Evolutionary conservation across 2,329 filamentous ascomycete genomes (phyloP), one percentile per base, ranked within the genome.

Genomic region (Colletotrichum lentis): DNA sequence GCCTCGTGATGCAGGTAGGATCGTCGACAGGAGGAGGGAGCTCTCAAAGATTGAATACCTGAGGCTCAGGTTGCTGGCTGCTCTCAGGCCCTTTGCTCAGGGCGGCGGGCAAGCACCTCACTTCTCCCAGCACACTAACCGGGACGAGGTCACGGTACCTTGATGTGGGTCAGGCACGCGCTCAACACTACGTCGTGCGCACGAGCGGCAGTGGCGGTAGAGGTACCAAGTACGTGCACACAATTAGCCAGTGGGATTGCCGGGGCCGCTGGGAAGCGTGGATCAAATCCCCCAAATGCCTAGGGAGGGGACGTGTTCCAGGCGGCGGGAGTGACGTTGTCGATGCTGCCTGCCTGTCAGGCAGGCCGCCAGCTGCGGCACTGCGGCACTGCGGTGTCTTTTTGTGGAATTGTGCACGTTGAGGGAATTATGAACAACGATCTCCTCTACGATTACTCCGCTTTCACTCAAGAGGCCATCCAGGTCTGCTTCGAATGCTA

Each of bases 321-420:
- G 61, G 24, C 46, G 47, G 64, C 55, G 53, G 57, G 61, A 76
- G 76, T 77, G 76, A 77, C 76, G 76, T 76, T 77, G 74, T 76
- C 75, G 74, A 77, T 76, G 76, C 74, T 77, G 76, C 75, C 75
- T 76, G 74, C 73, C 50, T 52, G 50, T 7, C 27, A 47, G 59
- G 27, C 49, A 35, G 31, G 8, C 59, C 18, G 44, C 31, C 35
- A 41, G 62, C 56, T 55, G 56, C 39, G 44, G 44, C 20, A 47
- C 47, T 31, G 22, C 14, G 10, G 44, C 20, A 47, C 47, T 31
- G 22, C 14, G 10, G 31, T 57, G 16, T 11, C 37, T 8, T 39
- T 39, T 53, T 35, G 50, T 22, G 22, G n/a, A 50, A 5, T 64
- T 59, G 24, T 64, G 65, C 54, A 68, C 35, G 11, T 27, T 18